Evolutionary conservation across 148 eudicot species (phyloP), one percentile per base, ranked within the genome.

Genomic region (Rhododendron ovatum): DNA sequence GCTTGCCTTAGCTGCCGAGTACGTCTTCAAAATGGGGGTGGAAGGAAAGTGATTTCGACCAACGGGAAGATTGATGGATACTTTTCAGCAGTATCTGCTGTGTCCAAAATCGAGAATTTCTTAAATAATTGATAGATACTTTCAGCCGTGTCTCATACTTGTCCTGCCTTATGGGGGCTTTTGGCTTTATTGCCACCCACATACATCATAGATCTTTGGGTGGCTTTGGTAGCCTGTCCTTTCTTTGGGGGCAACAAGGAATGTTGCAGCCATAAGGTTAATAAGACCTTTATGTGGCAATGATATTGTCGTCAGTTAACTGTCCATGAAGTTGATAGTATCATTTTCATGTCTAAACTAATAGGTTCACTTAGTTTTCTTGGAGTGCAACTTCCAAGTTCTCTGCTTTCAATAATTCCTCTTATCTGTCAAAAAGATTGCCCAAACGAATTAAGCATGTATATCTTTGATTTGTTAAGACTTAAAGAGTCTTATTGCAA

Each of bases 21-120:
- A 96, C 88, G 95, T 96, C 87, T 96, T 96, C 91, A 96, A 93
- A 88, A 81, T 93, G 89, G 98, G 98, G 84, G 96, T 94, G 47
- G 97, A 96, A 90, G 99, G 99, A 85, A 94, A 96, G 89, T 93
- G 96, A 53, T 96, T 96, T 74, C 93, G 99, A 50, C 99, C 99
- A 71, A 96, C 99, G 53, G 99, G 94, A 91, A 86, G 92, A 84
- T 83, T 88, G 30, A 37, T 65, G 51, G 75, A 5, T 85, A 24
- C 37, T 69, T n/a, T 63, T 63, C 7, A 26, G 37, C 35, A 17
- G 17, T 69, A 69, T 69, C 35, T 69, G 17, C 11, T 1, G 14
- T 26, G 37, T 67, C 15, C 37, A 10, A 69, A 69, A 12, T 12
- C 28, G 61, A 55, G 22, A 28, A 28, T 10, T 69, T 69, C 0